Conservation (phyloP, 1,284 basidiomycete genomes). For the Ceratobasidium sp. region DNA sequence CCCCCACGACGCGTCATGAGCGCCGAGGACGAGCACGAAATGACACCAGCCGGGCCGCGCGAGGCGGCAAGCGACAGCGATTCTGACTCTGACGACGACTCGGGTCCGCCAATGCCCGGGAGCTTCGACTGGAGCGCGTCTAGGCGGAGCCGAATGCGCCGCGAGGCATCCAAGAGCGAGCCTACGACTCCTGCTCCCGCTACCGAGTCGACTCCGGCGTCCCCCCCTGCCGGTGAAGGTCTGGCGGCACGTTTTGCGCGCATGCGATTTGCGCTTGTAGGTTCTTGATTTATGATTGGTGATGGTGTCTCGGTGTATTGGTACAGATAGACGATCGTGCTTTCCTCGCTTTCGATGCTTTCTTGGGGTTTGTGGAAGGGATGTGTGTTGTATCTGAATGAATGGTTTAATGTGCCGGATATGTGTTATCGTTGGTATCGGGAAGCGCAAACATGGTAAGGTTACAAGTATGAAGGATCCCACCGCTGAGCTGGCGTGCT, state of each 20-base stretch:
- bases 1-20: slow-evolving; percentile 33
- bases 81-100: background rate
- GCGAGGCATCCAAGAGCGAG: background rate
- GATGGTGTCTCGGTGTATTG: background rate
- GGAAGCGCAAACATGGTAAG: background rate
- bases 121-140: slow-evolving; percentile 36
- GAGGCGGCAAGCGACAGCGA: slow-evolving; percentile 16
- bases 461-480: background rate
- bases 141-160: slow-evolving; percentile 21
- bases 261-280: slow-evolving; percentile 36
- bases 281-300: background rate
- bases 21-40: slow-evolving; percentile 31
- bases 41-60: slow-evolving; percentile 1
- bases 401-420: background rate
- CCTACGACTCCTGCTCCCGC: background rate
- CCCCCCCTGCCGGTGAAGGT: slow-evolving; percentile 15
- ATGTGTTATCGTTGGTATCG: background rate
- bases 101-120: slow-evolving; percentile 21
- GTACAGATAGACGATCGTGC: slow-evolving; percentile 5
- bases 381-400: background rate
- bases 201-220: background rate
- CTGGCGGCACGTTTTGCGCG: slow-evolving; percentile 19
- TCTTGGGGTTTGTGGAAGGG: background rate
- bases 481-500: no score
- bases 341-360: slow-evolving; percentile 16